Base-by-base conservation (phyloP, 2,329 filamentous ascomycete species). In the Pseudogymnoascus sp. region DNA sequence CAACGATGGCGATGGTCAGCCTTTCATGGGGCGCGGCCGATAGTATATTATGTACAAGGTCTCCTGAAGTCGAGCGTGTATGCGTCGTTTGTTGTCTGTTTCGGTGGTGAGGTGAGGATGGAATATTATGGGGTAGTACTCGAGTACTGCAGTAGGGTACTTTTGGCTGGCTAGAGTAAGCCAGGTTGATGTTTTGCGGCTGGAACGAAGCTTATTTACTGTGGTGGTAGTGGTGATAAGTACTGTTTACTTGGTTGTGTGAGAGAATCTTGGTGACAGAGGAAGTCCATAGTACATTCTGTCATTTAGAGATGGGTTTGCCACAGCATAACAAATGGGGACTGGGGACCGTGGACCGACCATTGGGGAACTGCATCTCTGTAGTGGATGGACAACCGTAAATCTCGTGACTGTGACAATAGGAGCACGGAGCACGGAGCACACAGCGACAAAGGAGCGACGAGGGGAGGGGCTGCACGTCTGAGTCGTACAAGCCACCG, bases 351-450 rank as follows among this genome's bases (percentile, higher is more conserved):
- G 38, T 22, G 43, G 43, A 50, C 43, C 43, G 6, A 5, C 12
- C 22, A n/a, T 50, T 28, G 43, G 43, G 43, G 24, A 50, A 50
- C 24, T 50, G 24, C 43, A 16, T 53, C 24, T 53, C 43, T 28
- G 43, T 53, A 10, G 43, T 53, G 43, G 14, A 53, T 53, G 43
- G 43, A 53, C 43, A 53, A 31, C 43, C 43, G 43, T 53, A 53
- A 53, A 31, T 28, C 43, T 7, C 43, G 43, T 53, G 43, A 50
- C 19, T 7, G 6, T 24, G 8, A 19, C 16, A 41, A 10, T 22
- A 40, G n/a, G 10, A 40, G 40, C 6, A 24, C 6, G 38, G 40
- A 38, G 19, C 40, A 43, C 40, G 19, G 16, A 43, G 19, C 19
- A 22, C 16, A 22, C 4, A 12, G 10, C 7, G 40, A 14, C 11